These are phyloP conservation scores for Monosporascus sp. DNA, from an alignment of 2,329 filamentous ascomycete species.

Conservation along the genomic window DNA sequence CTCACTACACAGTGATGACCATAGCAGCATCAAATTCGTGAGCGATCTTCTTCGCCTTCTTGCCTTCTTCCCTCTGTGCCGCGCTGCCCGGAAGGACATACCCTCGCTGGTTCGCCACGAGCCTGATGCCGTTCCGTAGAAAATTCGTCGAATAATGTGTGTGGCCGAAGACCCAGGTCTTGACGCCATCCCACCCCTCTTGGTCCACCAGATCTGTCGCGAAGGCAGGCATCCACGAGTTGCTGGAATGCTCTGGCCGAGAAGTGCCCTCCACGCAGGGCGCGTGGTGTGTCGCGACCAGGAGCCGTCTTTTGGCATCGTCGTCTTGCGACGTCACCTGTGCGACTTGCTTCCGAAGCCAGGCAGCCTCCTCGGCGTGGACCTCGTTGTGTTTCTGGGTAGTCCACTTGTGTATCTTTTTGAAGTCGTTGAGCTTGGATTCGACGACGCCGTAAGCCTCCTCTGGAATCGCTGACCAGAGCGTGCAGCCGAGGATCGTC, in stretches of 20 bases:
- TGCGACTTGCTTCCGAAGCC: slow-evolving; percentile 39
- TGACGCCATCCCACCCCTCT: slow-evolving; percentile 27
- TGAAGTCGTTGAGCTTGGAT: slow-evolving; percentile 46
- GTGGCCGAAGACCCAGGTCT: slow-evolving; percentile 42
- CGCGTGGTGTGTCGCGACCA: slow-evolving; percentile 54
- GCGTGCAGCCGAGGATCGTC: slow-evolving; percentile 51
- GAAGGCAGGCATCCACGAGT: slow-evolving; percentile 33
- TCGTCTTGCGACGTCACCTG: slow-evolving; percentile 3
- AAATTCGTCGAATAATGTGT: slow-evolving; percentile 40
- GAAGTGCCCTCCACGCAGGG: slow-evolving; percentile 45
- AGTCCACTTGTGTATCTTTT: slow-evolving; percentile 46
- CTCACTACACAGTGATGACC: not conserved
- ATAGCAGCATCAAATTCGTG: not conserved
- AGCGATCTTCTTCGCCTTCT: no score
- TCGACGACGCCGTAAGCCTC: slow-evolving; percentile 33
- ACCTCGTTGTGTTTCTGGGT: slow-evolving; percentile 41
- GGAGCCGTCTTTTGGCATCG: slow-evolving; percentile 20
- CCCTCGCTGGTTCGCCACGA: slow-evolving; percentile 42
- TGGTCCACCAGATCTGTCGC: slow-evolving; percentile 18
- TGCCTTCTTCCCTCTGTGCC: not conserved
- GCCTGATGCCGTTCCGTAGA: slow-evolving; percentile 23
- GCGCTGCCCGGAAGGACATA: slow-evolving; percentile 26
- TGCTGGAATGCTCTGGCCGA: slow-evolving; percentile 40
- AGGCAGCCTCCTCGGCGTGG: slow-evolving; percentile 42
- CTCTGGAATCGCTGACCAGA: slow-evolving; percentile 47